Conservation (phyloP, 176 grass and related monocot species). For the Zoysia pacifica region DNA sequence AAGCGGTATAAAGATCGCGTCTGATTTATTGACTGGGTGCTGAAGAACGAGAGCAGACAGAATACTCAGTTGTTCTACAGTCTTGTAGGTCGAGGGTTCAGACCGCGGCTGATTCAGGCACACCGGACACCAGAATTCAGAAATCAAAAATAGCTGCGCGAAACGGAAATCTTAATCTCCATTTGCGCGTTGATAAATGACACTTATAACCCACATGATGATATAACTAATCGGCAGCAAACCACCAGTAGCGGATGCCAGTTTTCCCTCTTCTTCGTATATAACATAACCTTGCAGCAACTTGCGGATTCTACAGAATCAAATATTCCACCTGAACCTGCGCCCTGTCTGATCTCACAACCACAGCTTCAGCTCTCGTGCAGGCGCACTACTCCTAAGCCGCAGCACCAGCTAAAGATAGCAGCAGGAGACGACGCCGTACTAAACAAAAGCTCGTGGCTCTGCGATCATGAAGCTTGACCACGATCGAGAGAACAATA, state of each 20-base stretch:
- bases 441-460: conserved; percentile 14
- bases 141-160: neutral
- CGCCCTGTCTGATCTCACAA: too few relatives aligned
- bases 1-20: neutral
- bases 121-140: neutral
- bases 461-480: neutral
- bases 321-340: conserved; percentile 20
- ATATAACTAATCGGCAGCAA: neutral
- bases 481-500: conserved; percentile 15
- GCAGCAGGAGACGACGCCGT: neutral
- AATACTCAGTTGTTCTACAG: neutral
- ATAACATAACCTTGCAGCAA: neutral
- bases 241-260: neutral
- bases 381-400: neutral
- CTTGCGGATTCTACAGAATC: conserved; percentile 13
- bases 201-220: neutral
- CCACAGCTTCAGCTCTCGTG: neutral
- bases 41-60: neutral
- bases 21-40: neutral
- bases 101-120: neutral
- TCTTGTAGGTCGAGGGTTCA: neutral
- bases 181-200: neutral
- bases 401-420: neutral
- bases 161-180: neutral
- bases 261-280: neutral